Base-by-base conservation (phyloP, 106 monocot genomes). In the Dioscorea zingiberensis region DNA sequence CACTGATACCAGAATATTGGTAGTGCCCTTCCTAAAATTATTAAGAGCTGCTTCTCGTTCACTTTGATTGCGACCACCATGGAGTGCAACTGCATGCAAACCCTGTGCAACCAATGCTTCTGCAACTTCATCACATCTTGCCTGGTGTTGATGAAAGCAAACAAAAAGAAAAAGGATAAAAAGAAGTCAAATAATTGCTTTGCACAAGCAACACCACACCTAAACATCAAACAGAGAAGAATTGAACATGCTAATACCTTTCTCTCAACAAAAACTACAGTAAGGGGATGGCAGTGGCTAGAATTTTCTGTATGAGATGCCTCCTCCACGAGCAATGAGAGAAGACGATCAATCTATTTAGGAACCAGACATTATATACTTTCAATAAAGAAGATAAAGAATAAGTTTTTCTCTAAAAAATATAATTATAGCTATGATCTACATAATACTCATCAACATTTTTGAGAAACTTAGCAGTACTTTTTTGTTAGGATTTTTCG, bases 101-200 rank as follows among this genome's bases (percentile, higher is more conserved):
- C 77, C 85, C 28, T 85, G 85, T 18, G 76, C 85, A 21, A 80
- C 71, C 45, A 85, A 60, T 22, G 85, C 80, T 70, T 85, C 77
- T n/a, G 67, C 73, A 27, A 85, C 71, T 49, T 85, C 85, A 71
- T 85, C 77, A 60, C 85, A 85, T 77, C 71, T 85, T 47, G 85
- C 71, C 85, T 85, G 76, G 46, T 48, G 22, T 38, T 8, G 24
- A 65, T 65, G 27, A 58, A 12, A 13, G 18, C 54, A 62, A 53
- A 27, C 21, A 54, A 70, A 25, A 60, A 54, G 16, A 54, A 29
- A 30, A 67, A 24, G n/a, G n/a, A n/a, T n/a, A n/a, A 0, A 55
- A 4, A 62, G n/a, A 44, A 29, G 27, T 59, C 25, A 44, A 1
- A 62, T 17, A 22, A 3, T 56, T 18, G 10, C 51, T 53, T 16